Base-by-base conservation (phyloP, 139 green algal genomes). In the Ostreobium quekettii region DNA sequence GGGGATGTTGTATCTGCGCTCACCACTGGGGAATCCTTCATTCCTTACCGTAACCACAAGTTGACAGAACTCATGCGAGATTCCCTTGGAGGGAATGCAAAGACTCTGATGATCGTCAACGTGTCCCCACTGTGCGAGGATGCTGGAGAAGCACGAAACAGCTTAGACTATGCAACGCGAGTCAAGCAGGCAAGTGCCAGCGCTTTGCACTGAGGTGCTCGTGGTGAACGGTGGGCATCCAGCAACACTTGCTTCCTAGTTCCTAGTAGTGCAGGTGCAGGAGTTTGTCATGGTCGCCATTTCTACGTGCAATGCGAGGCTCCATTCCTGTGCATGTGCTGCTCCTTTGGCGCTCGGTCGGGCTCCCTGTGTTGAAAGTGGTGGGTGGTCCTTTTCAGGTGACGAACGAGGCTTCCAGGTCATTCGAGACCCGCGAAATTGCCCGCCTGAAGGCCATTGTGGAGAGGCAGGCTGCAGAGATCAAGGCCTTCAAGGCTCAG, bases 361-460 rank as follows among this genome's bases (percentile, higher is more conserved):
- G 11, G 19, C 19, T 53, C 19, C 42, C 19, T 53, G 11, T 53
- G 15, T 53, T 53, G 11, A 26, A 26, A 26, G 15, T 53, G 42
- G 11, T 53, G 42, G 11, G 15, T 53, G 42, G 11, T 8, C 56
- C 59, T 8, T 8, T 4, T 36, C 59, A 70, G 67, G 68, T 74
- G 5, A 74, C 68, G 26, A 76, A 76, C 70, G 36, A 62, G 3
- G 37, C 33, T 19, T 70, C 62, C 4, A 30, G 48, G 7, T 66
- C 46, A 30, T 56, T 71, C 11, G 70, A 76, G 60, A 76, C 70
- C 36, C 39, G 48, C 26, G 61, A 70, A 38, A 71, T 71, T 5
- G 26, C 37, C 7, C 22, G 29, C 11, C 61, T 76, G 24, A 71
- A 76, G 48, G 36, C 37, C 19, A 7, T 48, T 8, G 2, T 74